Evolutionary conservation across 495 filamentous ascomycete species (phyloP).

Genomic region (Aspergillus taichungensis): DNA sequence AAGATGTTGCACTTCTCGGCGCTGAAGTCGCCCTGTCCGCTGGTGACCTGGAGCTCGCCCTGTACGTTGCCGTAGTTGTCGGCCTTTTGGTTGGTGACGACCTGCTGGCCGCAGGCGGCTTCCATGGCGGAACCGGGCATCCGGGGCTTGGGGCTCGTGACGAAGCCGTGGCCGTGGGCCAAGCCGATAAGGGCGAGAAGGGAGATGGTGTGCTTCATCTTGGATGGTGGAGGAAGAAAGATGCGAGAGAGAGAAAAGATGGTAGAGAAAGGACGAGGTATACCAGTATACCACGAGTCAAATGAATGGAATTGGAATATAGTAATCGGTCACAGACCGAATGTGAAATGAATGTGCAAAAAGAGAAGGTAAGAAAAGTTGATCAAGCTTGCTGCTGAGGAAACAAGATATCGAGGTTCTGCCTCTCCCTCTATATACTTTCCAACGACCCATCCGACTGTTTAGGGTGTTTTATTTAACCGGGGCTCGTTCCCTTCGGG

Average conservation of each 20-base stretch:
- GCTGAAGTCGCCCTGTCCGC: conserved; percentile 48
- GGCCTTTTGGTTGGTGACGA: conserved; percentile 48
- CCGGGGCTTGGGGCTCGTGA: conserved; percentile 49
- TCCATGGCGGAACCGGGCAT: conserved; percentile 50
- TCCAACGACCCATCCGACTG: too few species aligned
- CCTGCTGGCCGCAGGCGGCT: conserved; percentile 53
- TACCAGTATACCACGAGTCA: conserved; percentile 23
- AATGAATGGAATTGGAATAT: conserved; percentile 18
- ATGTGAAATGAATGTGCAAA: background rate
- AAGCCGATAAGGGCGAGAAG: conserved; percentile 35
- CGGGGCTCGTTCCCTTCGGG: background rate
- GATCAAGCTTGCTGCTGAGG: conserved; percentile 14
- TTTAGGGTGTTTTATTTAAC: background rate
- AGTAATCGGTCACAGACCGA: conserved; percentile 30
- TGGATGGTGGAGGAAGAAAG: conserved; percentile 5
- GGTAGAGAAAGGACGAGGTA: conserved; percentile 24
- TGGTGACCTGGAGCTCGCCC: conserved; percentile 50
- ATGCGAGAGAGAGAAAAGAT: conserved; percentile 4
- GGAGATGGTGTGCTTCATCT: conserved; percentile 29
- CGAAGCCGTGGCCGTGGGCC: conserved; percentile 54
- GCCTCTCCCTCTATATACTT: conserved; percentile 1
- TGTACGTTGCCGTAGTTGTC: conserved; percentile 65
- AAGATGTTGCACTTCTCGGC: conserved; percentile 52
- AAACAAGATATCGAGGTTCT: conserved; percentile 12
- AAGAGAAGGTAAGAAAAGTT: conserved; percentile 21